A percentile compares a stretch with the other conserved stretches of the same genome.
Evolutionary conservation across 768 basidiomycete species (phyloP).

Genomic region (Naganishia antarctica): DNA sequence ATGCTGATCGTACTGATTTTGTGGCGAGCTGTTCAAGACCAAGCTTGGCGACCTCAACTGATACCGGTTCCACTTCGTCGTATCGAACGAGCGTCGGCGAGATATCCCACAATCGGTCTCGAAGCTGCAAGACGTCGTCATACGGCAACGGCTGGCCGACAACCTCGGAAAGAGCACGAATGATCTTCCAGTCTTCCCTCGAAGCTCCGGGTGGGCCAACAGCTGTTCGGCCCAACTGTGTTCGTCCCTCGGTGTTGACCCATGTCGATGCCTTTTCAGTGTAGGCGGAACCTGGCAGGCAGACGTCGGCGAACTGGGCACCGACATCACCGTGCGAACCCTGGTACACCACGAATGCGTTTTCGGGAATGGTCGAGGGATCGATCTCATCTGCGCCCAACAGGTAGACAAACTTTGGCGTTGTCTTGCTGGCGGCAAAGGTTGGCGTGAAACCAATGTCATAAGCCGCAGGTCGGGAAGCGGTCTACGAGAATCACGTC

Average conservation of each 20-base stretch:
- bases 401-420: conserved; percentile 92
- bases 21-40: conserved; percentile 63
- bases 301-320: conserved; percentile 94
- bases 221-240: conserved; percentile 83
- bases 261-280: conserved; percentile 87
- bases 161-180: conserved; percentile 83
- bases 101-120: conserved; percentile 95
- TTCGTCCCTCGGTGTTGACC: conserved; percentile 94
- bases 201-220: conserved; percentile 92
- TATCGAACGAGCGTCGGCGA: conserved; percentile 83
- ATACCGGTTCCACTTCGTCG: conserved; percentile 72
- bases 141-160: conserved; percentile 78
- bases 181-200: conserved; percentile 95
- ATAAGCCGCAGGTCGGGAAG: conserved; percentile 88
- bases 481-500: conserved; percentile 56
- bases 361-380: conserved; percentile 75
- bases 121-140: conserved; percentile 73
- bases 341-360: conserved; percentile 97
- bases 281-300: conserved; percentile 85
- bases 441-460: conserved; percentile 91
- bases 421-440: conserved; percentile 64
- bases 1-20: conserved; percentile 54
- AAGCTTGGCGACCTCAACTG: conserved; percentile 63
- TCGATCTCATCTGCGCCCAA: conserved; percentile 93
- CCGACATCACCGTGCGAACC: conserved; percentile 97